A percentile compares a stretch with the other conserved stretches of the same genome.
Conservation (phyloP, 1,284 basidiomycete genomes). For the Marasmius sp. region DNA sequence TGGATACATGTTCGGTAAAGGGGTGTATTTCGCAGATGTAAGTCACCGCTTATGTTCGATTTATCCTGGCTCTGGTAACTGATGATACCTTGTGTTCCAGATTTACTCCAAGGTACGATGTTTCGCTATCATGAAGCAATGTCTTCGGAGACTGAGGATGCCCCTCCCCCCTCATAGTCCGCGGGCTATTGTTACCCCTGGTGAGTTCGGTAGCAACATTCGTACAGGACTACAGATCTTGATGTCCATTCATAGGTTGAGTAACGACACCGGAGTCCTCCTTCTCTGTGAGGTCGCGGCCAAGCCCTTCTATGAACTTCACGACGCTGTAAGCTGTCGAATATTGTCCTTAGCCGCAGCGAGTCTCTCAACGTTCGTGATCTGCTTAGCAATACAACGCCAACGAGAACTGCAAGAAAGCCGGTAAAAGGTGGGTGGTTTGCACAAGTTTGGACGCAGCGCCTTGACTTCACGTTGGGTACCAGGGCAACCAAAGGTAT, state of each 20-base stretch:
- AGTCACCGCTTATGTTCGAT: constrained; percentile 20
- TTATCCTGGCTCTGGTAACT: not conserved
- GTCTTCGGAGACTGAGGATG: not conserved
- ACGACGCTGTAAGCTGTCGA: constrained; percentile 30
- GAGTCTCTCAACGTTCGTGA: not conserved
- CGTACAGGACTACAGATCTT: not conserved
- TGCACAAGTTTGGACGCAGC: not conserved
- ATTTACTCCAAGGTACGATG: constrained; percentile 60
- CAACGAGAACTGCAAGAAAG: constrained; percentile 45
- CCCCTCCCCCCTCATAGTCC: constrained; percentile 33
- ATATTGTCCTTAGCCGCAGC: not conserved
- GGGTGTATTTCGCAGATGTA: constrained; percentile 68
- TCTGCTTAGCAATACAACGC: constrained; percentile 46
- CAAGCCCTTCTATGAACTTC: constrained; percentile 53
- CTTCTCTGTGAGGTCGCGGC: constrained; percentile 61
- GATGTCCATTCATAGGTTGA: constrained; percentile 36
- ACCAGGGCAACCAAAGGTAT: constrained; percentile 56
- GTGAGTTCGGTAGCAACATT: constrained; percentile 38
- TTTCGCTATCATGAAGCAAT: not conserved
- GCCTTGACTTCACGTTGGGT: constrained; percentile 5
- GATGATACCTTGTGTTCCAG: constrained; percentile 23
- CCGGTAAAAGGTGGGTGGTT: constrained; percentile 24
- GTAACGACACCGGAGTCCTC: constrained; percentile 49
- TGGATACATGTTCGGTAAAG: constrained; percentile 72
- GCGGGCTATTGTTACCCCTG: constrained; percentile 58